Base-by-base conservation (phyloP, 2,329 filamentous ascomycete species). In the Trichophyton equinum region DNA sequence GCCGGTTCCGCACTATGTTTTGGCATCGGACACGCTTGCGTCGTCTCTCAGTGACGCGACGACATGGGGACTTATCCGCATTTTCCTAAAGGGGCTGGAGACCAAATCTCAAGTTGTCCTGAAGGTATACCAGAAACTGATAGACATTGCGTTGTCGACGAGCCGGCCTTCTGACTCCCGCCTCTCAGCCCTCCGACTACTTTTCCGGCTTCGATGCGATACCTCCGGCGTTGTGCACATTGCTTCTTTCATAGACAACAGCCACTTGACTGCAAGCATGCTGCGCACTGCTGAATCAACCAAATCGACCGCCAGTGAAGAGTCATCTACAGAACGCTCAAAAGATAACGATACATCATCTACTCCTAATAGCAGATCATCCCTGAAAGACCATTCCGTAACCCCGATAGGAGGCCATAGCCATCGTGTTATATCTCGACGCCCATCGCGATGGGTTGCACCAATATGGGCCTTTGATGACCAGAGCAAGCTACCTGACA, bases 191-290 rank as follows among this genome's bases (percentile, higher is more conserved):
- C 83, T 91, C 78, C 90, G 89, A 68, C 75, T 92, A 49, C 77
- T 96, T 1, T 92, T 95, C 70, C 84, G 91, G 49, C 76, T 96
- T 33, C 83, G 91, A 62, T 89, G 90, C 22, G 90, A 96, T 72
- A 89, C 87, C 70, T 84, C 87, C 8, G 84, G 91, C 65, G 82
- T 85, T 51, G 81, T 96, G 3, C 89, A 87, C 62, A 77, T 96
- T 59, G 84, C 84, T 6, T 75, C 82, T 38, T 81, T 83, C 33
- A 83, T 86, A 1, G 89, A 95, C 70, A 87, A 85, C 30, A 83
- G 86, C 65, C 84, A 83, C 59, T 77, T 96, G 25, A 89, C 91
- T 30, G 81, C 84, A 15, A 81, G 86, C 5, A 76, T 96, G 8
- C 86, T 84, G 66, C 85, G 90, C 42, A 84, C 81, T 4, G 69